Evolutionary conservation across 805 yeast species (phyloP), one percentile per base, ranked within the genome.

Genomic region (Ogataea corticis): DNA sequence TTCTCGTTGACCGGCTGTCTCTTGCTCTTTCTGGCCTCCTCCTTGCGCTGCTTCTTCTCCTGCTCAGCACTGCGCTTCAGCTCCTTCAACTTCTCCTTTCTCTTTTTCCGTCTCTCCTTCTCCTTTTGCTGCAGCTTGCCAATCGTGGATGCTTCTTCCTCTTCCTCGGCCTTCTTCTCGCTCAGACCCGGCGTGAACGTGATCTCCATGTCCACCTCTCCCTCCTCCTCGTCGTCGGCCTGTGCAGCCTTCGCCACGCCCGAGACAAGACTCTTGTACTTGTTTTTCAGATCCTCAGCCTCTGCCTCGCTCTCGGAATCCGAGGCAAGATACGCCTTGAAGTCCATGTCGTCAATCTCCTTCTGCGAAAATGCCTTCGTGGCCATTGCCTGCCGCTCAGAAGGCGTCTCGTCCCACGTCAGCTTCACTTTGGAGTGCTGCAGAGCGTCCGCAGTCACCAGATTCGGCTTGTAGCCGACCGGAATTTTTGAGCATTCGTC

Each of bases 351-450:
- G 56, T 85, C 94, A 38, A 89, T 73, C 63, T 94, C 98, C 62
- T 86, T 83, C 62, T 87, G 94, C 39, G 89, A 81, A 64, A 94
- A 92, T 6, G 90, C 88, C 55, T 85, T 83, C 13, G 85, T 76
- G 1, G 97, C 78, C 43, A 91, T 65, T 47, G 85, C 80, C 14
- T 80, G 65, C 59, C 99, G 79, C 59, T 90, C 97, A 46, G 82
- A 84, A 6, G 99, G 98, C 0, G 98, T 95, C 69, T 92, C 98
- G 66, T 94, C 99, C 99, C 99, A 94, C 0, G 98, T 91, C 54
- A 94, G 74, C 65, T 88, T 91, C 40, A 94, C 99, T 59, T 91
- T 94, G 13, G 98, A 91, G 62, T 90, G 96, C 63, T 94, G 97
- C 48, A 94, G 73, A 0, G 99, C 99, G 68, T 88, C 97, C 3